Evolutionary conservation across 805 yeast genomes (phyloP), one percentile per base, ranked within the genome.

Genomic region (Yueomyces sinensis): DNA sequence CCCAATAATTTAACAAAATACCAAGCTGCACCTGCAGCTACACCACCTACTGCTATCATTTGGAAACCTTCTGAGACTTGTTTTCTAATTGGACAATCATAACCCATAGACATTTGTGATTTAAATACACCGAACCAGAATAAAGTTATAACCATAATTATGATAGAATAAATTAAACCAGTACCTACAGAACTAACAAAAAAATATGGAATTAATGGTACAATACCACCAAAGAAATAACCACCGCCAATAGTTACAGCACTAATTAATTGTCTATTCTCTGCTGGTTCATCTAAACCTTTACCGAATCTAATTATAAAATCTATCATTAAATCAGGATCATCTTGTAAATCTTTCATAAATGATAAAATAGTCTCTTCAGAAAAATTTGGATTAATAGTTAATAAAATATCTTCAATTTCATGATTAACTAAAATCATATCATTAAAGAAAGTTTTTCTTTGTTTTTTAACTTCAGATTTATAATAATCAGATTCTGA

Each of bases 1-100:
- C 47, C 95, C 40, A 87, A 76, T 41, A 77, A 55, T 52, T 75
- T 78, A 23, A 87, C 97, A 53, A 87, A 70, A 29, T 73, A 73
- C 94, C 94, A 87, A 9, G 96, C 97, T 17, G 93, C 81, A 5
- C 94, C 93, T 5, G 97, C 96, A 14, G 97, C 97, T 25, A 81
- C 63, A n/a, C 95, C 93, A 25, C 97, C 97, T 34, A 82, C 86
- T n/a, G 79, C 58, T 34, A 83, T 76, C 96, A 89, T 87, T 61
- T 83, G 93, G 17, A 79, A 37, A 29, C 95, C 96, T 56, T 87
- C 95, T 34, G 65, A 61, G 3, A 80, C 59, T 50, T 76, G 78
- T 43, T 70, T 73, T 41, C 52, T 46, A 2, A 53, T 49, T n/a
- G 83, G 68, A 46, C 82, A 72, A 41, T 77, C 87, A 18, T 72